Percentiles rank a stretch among this genome's conserved stretches.
phyloP scores from a whole-genome alignment of 1,284 basidiomycete species.

The Trametes sp. region DNA sequence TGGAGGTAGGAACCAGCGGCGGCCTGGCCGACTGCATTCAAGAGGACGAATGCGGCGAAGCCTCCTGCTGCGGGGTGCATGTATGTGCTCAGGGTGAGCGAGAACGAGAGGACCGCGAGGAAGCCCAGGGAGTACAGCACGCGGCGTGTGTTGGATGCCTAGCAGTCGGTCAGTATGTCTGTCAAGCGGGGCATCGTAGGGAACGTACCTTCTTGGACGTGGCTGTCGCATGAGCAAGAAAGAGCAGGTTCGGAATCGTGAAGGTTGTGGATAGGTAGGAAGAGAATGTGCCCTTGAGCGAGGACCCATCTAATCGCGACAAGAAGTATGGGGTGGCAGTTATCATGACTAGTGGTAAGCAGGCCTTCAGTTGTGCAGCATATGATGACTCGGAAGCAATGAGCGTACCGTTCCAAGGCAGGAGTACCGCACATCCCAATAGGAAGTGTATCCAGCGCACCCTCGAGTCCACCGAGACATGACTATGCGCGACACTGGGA shows the following conservation, averaged over 20 bases:
- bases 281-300: conserved; percentile 65
- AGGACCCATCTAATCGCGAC: conserved; percentile 63
- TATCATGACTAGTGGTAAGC: conserved; percentile 62
- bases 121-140: conserved; percentile 33
- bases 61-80: conserved; percentile 55
- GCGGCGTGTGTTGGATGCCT: conserved; percentile 38
- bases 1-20: conserved; percentile 71
- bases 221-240: conserved; percentile 74
- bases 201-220: conserved; percentile 69
- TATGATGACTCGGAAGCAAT: conserved; percentile 3
- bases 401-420: conserved; percentile 79
- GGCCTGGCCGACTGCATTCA: conserved; percentile 64
- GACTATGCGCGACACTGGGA: conserved; percentile 29
- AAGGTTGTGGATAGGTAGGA: conserved; percentile 75
- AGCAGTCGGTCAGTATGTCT: not conserved
- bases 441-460: conserved; percentile 72
- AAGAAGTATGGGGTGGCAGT: conserved; percentile 81
- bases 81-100: conserved; percentile 69
- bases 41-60: conserved; percentile 71
- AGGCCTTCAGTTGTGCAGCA: not conserved
- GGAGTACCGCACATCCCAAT: conserved; percentile 74
- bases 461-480: conserved; percentile 45
- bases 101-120: conserved; percentile 57
- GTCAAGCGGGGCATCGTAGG: not conserved
- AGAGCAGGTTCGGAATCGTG: conserved; percentile 68